Conservation (phyloP, 805 yeast genomes). For the Clavispora santaluciae region DNA sequence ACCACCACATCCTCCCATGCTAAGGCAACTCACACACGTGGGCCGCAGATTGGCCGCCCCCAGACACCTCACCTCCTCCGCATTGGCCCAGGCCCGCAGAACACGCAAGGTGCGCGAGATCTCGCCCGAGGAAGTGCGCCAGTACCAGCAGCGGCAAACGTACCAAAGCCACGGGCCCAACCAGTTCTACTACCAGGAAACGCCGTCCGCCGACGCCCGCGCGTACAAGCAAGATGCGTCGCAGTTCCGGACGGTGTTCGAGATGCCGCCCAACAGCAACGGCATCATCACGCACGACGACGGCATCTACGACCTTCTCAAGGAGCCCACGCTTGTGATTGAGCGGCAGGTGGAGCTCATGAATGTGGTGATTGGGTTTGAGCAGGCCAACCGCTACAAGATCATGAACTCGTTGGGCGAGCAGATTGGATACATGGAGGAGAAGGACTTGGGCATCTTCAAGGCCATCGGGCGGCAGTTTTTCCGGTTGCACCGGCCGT, state of each 20-base stretch:
- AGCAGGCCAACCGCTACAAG: slow-evolving; percentile 79
- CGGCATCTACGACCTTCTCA: slow-evolving; percentile 56
- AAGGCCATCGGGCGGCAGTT: slow-evolving; percentile 78
- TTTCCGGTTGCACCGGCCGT: slow-evolving; percentile 82
- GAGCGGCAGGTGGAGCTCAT: slow-evolving; percentile 86
- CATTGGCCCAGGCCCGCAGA: slow-evolving; percentile 4
- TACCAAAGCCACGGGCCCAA: slow-evolving; percentile 4
- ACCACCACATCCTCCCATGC: background rate
- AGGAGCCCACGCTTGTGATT: slow-evolving; percentile 79
- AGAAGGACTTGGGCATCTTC: slow-evolving; percentile 66
- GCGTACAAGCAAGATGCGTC: slow-evolving; percentile 24
- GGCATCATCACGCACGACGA: slow-evolving; percentile 54
- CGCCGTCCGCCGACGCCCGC: slow-evolving; percentile 23
- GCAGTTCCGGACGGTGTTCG: slow-evolving; percentile 28
- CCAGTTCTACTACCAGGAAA: slow-evolving; percentile 22
- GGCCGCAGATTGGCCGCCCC: background rate
- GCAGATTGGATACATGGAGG: slow-evolving; percentile 75
- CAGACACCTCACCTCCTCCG: background rate
- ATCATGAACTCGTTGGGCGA: slow-evolving; percentile 71
- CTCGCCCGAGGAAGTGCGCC: slow-evolving; percentile 30
- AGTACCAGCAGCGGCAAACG: slow-evolving; percentile 9
- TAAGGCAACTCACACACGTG: background rate
- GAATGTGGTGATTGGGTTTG: slow-evolving; percentile 84
- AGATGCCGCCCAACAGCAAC: slow-evolving; percentile 37
- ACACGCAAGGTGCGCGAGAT: slow-evolving; percentile 31